A percentile compares a stretch with the other conserved stretches of the same genome.
These are phyloP conservation scores for Inga laurina DNA, from an alignment of 306 rosid species.

Conservation along the genomic window DNA sequence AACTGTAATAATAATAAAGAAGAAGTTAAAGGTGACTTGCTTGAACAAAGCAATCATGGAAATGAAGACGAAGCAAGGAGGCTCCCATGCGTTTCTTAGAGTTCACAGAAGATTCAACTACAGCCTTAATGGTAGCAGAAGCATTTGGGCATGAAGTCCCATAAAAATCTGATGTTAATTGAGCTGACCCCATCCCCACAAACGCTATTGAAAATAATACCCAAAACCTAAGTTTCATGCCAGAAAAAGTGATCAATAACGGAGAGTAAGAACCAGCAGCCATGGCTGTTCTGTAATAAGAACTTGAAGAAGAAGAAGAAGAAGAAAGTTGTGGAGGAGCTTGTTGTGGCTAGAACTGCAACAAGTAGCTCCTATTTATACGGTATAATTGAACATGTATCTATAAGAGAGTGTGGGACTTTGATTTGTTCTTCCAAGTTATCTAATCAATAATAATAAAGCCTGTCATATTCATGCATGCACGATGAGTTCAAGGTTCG, in stretches of 20 bases:
- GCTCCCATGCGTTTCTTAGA: too few species aligned
- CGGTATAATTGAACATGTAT: not conserved
- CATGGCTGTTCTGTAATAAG: not conserved
- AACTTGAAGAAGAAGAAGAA: not conserved
- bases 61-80: too few species aligned
- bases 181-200: slow-evolving; percentile 43
- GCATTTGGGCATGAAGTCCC: slow-evolving; percentile 51
- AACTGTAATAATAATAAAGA: too few species aligned
- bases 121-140: slow-evolving; percentile 49
- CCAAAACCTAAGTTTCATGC: not conserved
- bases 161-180: slow-evolving; percentile 54
- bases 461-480: slow-evolving; percentile 1
- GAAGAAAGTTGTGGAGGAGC: not conserved
- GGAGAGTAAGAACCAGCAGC: not conserved
- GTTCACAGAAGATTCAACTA: slow-evolving; percentile 1
- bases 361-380: slow-evolving; percentile 6
- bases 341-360: not conserved
- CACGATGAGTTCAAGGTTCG: not conserved
- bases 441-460: not conserved
- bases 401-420: not conserved
- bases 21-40: too few species aligned
- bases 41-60: too few species aligned
- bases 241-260: not conserved
- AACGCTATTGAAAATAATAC: not conserved
- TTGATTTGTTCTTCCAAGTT: not conserved